phyloP scores from a whole-genome alignment of 176 grass and related monocot genomes.

The Coix lacrymajobi region DNA sequence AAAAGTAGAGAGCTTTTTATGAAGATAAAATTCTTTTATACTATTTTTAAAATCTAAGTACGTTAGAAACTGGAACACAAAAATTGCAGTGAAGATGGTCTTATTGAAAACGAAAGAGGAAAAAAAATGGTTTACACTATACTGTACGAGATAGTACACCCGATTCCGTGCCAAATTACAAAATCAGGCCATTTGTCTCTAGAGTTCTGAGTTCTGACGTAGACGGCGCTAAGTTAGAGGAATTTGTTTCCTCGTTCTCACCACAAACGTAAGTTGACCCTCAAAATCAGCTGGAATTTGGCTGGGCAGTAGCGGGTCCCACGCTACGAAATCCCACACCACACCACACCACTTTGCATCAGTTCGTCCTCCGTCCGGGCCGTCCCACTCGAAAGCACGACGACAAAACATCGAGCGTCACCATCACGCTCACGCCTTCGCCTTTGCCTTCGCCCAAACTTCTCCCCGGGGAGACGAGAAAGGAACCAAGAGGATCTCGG shows the following conservation, averaged over 20 bases:
- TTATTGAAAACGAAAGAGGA: too few species aligned
- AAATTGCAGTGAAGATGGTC: too few species aligned
- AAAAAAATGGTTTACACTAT: too few species aligned
- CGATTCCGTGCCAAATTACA: too few species aligned
- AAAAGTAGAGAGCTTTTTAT: too few species aligned
- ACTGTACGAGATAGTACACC: too few species aligned
- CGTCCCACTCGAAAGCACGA: not conserved
- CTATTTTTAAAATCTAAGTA: too few species aligned
- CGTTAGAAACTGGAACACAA: too few species aligned
- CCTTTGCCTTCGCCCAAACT: not conserved
- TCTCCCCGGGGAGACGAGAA: not conserved
- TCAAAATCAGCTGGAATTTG: not conserved
- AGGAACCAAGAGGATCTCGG: not conserved
- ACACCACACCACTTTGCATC: not conserved
- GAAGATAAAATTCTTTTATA: too few species aligned
- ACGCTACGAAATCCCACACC: not conserved
- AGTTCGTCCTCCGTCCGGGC: not conserved
- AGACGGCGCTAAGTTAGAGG: not conserved
- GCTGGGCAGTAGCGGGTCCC: not conserved
- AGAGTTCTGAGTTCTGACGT: too few species aligned
- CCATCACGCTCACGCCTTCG: constrained; percentile 15
- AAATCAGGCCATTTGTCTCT: too few species aligned
- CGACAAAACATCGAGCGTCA: constrained; percentile 17
- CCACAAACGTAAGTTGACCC: not conserved
- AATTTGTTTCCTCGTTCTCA: not conserved